Evolutionary conservation across 495 filamentous ascomycete species (phyloP).

Genomic region (Eremomyces bilateralis): DNA sequence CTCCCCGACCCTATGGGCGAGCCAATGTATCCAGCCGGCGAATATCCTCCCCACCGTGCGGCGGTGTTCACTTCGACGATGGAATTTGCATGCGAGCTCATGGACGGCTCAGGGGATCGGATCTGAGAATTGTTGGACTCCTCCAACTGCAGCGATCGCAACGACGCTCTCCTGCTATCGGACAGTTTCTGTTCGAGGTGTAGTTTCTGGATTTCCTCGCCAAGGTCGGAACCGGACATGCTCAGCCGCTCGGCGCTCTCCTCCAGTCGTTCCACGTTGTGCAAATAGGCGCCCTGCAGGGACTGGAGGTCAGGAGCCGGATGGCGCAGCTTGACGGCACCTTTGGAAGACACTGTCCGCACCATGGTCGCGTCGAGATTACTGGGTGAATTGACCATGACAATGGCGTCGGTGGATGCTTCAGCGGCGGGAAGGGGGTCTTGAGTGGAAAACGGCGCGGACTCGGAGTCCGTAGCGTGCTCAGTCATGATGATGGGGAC

Average conservation of each 20-base stretch:
- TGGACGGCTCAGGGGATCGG: conserved; percentile 25
- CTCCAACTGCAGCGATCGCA: conserved; percentile 3
- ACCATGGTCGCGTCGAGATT: too few relatives aligned
- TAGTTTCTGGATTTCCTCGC: conserved; percentile 58
- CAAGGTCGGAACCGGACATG: conserved; percentile 56
- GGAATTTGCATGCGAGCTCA: conserved; percentile 33
- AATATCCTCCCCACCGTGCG: conserved; percentile 50
- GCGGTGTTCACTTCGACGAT: conserved; percentile 43
- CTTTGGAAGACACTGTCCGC: conserved; percentile 36
- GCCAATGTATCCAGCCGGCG: conserved; percentile 39
- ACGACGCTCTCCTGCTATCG: conserved; percentile 9
- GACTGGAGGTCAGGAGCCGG: conserved; percentile 57
- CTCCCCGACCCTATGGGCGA: conserved; percentile 38
- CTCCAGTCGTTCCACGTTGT: conserved; percentile 67
- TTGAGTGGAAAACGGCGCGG: background rate
- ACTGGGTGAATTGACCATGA: too few relatives aligned
- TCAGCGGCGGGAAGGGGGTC: background rate
- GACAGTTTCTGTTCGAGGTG: conserved; percentile 21
- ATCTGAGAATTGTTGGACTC: conserved; percentile 12
- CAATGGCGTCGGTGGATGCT: background rate
- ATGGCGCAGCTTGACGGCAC: conserved; percentile 43
- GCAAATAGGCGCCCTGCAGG: conserved; percentile 47
- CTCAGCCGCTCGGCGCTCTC: conserved; percentile 63
- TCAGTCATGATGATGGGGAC: too few relatives aligned
- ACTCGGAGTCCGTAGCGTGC: background rate